Conservation (phyloP, 768 basidiomycete genomes). For the Lactarius sp. region DNA sequence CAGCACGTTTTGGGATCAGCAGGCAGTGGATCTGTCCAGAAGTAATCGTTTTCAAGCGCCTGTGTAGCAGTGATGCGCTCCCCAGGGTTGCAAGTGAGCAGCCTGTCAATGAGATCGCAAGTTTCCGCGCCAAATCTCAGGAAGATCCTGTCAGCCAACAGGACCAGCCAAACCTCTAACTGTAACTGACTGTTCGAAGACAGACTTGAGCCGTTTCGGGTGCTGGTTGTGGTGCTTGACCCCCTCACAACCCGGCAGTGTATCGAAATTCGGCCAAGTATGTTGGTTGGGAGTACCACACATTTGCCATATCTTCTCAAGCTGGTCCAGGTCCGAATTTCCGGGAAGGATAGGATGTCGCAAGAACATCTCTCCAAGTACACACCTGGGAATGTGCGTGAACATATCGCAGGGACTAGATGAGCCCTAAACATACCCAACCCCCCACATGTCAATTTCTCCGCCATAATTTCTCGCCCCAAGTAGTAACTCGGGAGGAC, state of each 20-base stretch:
- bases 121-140: conserved; percentile 66
- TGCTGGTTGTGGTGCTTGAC: conserved; percentile 56
- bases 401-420: background rate
- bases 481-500: conserved; percentile 87
- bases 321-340: conserved; percentile 84
- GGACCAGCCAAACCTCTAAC: conserved; percentile 13
- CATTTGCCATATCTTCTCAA: conserved; percentile 84
- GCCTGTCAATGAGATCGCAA: conserved; percentile 73
- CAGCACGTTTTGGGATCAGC: conserved; percentile 77
- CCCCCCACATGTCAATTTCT: conserved; percentile 96
- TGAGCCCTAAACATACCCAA: conserved; percentile 57
- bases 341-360: conserved; percentile 85
- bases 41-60: conserved; percentile 90
- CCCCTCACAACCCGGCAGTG: conserved; percentile 74
- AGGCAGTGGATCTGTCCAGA: conserved; percentile 87
- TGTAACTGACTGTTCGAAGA: conserved; percentile 53
- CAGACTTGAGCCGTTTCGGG: conserved; percentile 50
- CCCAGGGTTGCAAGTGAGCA: conserved; percentile 78
- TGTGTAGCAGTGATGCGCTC: conserved; percentile 79
- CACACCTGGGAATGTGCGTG: conserved; percentile 52
- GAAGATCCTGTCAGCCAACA: conserved; percentile 6
- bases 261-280: conserved; percentile 73
- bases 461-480: conserved; percentile 88
- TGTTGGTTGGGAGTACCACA: conserved; percentile 86
- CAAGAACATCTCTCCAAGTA: conserved; percentile 95